These are phyloP conservation scores for Zopfia rhizophila DNA, from an alignment of 2,329 filamentous ascomycete species.

Conservation along the genomic window DNA sequence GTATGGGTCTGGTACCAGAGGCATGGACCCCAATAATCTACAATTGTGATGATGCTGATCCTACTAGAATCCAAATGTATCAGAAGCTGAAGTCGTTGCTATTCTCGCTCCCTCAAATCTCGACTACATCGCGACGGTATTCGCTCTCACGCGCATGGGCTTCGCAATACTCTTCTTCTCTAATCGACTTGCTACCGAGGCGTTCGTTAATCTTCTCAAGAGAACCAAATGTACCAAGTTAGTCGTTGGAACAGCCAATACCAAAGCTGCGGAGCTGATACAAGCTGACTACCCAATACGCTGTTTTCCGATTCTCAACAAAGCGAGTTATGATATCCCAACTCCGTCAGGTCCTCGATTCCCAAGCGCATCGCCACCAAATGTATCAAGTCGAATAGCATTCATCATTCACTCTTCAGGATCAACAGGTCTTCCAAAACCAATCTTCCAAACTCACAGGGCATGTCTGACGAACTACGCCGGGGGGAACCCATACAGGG, in stretches of 20 bases:
- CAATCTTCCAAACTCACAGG: conserved; percentile 68
- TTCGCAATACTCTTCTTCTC: conserved; percentile 66
- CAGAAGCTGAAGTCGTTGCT: conserved; percentile 51
- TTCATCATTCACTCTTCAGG: conserved; percentile 62
- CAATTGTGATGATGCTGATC: too few species aligned
- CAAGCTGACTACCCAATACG: conserved; percentile 25
- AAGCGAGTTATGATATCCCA: conserved; percentile 5
- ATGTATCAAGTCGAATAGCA: conserved; percentile 40
- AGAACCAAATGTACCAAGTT: conserved; percentile 26
- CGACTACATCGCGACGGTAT: conserved; percentile 64
- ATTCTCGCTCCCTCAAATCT: conserved; percentile 65
- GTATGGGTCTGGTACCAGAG: too few species aligned
- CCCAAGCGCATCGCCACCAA: conserved; percentile 33
- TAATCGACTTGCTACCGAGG: conserved; percentile 62
- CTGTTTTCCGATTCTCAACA: conserved; percentile 30
- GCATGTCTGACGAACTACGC: conserved; percentile 34
- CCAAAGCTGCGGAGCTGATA: conserved; percentile 28
- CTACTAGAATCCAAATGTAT: conserved; percentile 29
- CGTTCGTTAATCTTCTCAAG: conserved; percentile 58
- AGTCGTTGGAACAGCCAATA: conserved; percentile 29
- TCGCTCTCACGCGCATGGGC: conserved; percentile 66
- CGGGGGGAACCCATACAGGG: conserved; percentile 29
- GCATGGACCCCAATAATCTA: too few species aligned
- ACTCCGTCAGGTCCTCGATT: conserved; percentile 25
- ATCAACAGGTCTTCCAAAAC: conserved; percentile 71